These are phyloP conservation scores for Lecanosticta acicola DNA, from an alignment of 2,329 filamentous ascomycete species.

Conservation along the genomic window DNA sequence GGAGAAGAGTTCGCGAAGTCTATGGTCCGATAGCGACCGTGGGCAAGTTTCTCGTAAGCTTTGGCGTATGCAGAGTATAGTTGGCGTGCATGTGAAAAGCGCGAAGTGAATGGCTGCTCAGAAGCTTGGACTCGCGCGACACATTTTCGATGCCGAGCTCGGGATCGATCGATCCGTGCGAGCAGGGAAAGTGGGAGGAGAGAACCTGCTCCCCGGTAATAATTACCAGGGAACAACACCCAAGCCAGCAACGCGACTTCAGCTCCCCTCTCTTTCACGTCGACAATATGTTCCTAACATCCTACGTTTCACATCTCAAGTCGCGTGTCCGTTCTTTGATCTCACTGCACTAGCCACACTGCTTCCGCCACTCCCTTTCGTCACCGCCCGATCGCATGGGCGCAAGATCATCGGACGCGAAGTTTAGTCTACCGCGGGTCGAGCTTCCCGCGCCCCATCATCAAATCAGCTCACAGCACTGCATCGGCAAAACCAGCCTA, in stretches of 20 bases:
- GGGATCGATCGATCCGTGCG: not conserved
- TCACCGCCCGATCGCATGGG: not conserved
- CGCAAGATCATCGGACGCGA: not conserved
- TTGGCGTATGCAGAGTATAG: not conserved
- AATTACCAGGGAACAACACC: too few relatives aligned
- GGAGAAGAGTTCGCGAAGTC: not conserved
- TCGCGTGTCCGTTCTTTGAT: too few relatives aligned
- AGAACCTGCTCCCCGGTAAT: not conserved
- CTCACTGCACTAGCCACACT: too few relatives aligned
- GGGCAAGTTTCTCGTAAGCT: too few relatives aligned
- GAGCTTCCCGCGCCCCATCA: not conserved
- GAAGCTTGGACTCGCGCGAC: not conserved
- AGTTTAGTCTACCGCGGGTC: too few relatives aligned
- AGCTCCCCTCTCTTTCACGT: too few relatives aligned
- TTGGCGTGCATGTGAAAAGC: not conserved
- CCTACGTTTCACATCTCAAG: too few relatives aligned
- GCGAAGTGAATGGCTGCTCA: not conserved
- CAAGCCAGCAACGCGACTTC: too few relatives aligned
- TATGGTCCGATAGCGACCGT: too few relatives aligned
- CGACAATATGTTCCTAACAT: too few relatives aligned
- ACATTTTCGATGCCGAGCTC: not conserved
- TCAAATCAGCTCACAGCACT: not conserved
- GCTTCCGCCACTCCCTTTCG: not conserved
- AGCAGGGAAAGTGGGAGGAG: not conserved
- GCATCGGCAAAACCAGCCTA: not conserved